Base-by-base conservation (phyloP, 192 early-diverging fungal species). In the Podila epicladia region DNA sequence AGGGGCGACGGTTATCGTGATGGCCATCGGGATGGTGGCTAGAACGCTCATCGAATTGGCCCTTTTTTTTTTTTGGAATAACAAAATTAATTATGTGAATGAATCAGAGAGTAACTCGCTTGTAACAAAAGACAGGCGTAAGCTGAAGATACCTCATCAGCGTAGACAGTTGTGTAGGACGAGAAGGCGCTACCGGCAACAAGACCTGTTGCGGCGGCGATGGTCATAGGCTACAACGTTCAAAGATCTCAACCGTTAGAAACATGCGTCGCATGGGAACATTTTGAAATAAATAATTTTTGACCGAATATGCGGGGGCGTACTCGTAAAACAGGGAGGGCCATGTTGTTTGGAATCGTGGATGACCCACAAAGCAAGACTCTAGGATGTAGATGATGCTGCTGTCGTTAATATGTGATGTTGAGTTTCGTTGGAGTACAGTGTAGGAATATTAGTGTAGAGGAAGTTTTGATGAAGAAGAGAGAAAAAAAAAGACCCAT, bases 181-280 rank as follows among this genome's bases (percentile, higher is more conserved):
- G 58, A 64, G n/a, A 73, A 80, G 22, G 66, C 71, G 7, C 65
- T 41, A 50, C 71, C 62, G 35, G 71, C 71, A 57, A 80, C 71
- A 24, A 80, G 77, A 3, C 66, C 41, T 32, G 77, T 58, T 2
- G 77, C 71, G 6, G 62, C 55, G 9, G 77, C 77, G 28, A 73
- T 67, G 13, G 61, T 73, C 71, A 73, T 80, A 45, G 71, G 77
- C 77, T 79, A 66, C n/a, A n/a, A n/a, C 9, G 35, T 37, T 37
- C 9, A 37, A 37, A 37, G 7, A 9, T 37, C 9, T 37, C 9
- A 1, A 1, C 9, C 35, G 35, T 37, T 37, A 37, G 35, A 37
- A 37, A 37, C 5, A 6, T 8, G 7, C n/a, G 35, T 8, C 9
- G 35, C 7, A 37, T 1, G 9, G 35, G 35, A 9, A 37, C 35